Evolutionary conservation across 345 rosid species (phyloP).

Genomic region (Citrus australasica): DNA sequence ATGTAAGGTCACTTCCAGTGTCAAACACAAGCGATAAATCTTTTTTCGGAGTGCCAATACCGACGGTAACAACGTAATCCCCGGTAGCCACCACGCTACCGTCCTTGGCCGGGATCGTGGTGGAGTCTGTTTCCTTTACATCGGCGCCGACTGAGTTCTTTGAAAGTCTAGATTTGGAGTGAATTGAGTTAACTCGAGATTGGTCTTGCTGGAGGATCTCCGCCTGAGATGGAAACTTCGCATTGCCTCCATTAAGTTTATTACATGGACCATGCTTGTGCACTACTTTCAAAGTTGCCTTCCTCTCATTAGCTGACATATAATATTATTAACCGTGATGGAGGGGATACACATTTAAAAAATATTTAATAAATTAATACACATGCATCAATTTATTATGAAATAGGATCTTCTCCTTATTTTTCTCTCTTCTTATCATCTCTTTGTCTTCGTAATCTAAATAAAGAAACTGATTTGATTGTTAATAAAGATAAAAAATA

Average conservation of each 20-base stretch:
- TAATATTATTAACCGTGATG: neutral
- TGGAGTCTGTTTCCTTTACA: slow-evolving; percentile 21
- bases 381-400: neutral
- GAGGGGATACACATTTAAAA: neutral
- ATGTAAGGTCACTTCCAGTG: slow-evolving; percentile 69
- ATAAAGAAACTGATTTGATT: no score
- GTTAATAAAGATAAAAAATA: no score
- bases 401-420: no score
- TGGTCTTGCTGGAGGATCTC: slow-evolving; percentile 61
- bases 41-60: slow-evolving; percentile 58
- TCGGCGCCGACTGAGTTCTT: slow-evolving; percentile 10
- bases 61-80: slow-evolving; percentile 51
- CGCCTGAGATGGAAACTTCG: slow-evolving; percentile 28
- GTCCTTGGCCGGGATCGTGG: slow-evolving; percentile 52
- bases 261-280: slow-evolving; percentile 78
- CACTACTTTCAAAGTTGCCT: slow-evolving; percentile 50
- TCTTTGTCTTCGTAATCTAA: no score
- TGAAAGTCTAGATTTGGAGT: slow-evolving; percentile 29
- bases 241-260: slow-evolving; percentile 5
- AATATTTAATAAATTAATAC: neutral
- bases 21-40: slow-evolving; percentile 47
- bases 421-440: no score
- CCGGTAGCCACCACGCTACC: slow-evolving; percentile 49
- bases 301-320: slow-evolving; percentile 29
- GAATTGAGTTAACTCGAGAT: slow-evolving; percentile 59